Evolutionary conservation across 176 grass and related monocot species (phyloP).

Genomic region (Areca catechu): DNA sequence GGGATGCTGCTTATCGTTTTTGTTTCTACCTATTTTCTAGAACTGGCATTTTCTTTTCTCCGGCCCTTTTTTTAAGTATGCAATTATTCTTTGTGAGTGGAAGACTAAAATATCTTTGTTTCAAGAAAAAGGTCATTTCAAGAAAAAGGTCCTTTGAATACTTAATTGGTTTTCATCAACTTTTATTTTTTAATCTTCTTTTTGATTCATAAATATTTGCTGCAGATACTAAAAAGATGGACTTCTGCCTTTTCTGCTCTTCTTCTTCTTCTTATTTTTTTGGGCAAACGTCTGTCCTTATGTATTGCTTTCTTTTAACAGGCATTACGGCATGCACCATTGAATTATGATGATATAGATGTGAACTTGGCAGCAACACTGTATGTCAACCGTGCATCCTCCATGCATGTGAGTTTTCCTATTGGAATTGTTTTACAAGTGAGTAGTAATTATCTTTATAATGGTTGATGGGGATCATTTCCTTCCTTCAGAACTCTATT

Average conservation of each 20-base stretch:
- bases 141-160: no score
- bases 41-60: no score
- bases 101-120: no score
- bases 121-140: no score
- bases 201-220: not conserved
- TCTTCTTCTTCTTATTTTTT: not conserved
- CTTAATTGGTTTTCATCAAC: no score
- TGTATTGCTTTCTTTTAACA: slow-evolving; percentile 29
- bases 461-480: no score
- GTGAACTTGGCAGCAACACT: slow-evolving; percentile 45
- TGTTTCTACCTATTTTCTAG: not conserved
- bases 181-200: not conserved
- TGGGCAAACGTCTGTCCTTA: not conserved
- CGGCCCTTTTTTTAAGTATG: no score
- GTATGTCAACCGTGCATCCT: slow-evolving; percentile 77
- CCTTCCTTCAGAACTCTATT: no score
- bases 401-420: slow-evolving; percentile 68
- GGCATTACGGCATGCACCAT: slow-evolving; percentile 51
- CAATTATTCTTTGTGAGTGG: no score
- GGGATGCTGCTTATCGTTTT: not conserved
- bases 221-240: no score
- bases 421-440: no score
- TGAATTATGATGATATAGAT: slow-evolving; percentile 34
- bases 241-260: slow-evolving; percentile 5
- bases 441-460: no score